These are phyloP conservation scores for Begonia loranthoides DNA, from an alignment of 306 rosid species.

Conservation along the genomic window DNA sequence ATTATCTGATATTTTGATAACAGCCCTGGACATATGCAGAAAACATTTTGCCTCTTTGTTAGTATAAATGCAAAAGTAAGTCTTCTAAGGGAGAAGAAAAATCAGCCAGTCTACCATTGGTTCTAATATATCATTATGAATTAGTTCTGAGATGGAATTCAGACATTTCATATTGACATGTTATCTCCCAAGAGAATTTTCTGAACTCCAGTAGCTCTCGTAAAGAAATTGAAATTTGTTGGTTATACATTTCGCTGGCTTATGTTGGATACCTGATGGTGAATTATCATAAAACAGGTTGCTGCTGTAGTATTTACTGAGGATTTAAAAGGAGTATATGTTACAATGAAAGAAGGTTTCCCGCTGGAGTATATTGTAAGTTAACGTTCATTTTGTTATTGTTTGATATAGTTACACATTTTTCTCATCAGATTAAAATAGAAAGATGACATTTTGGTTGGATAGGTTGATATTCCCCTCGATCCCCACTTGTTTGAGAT, in stretches of 20 bases:
- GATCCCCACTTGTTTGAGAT: constrained; percentile 88
- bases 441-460: constrained; percentile 9
- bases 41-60: too few species aligned
- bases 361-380: constrained; percentile 87
- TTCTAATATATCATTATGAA: too few species aligned
- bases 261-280: constrained; percentile 17
- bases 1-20: too few species aligned
- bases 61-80: too few species aligned
- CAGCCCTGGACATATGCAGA: too few species aligned
- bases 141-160: too few species aligned
- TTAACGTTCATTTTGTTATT: constrained; percentile 5
- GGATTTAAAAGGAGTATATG: constrained; percentile 70
- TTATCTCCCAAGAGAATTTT: too few species aligned
- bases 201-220: too few species aligned
- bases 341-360: constrained; percentile 94
- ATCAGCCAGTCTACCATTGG: too few species aligned
- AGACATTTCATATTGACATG: too few species aligned
- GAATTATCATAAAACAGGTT: constrained; percentile 50
- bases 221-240: not conserved
- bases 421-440: constrained; percentile 7
- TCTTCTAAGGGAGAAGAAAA: too few species aligned
- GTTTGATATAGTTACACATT: constrained; percentile 11
- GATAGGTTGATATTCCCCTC: constrained; percentile 87
- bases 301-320: constrained; percentile 86
- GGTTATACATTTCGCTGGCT: constrained; percentile 8